phyloP scores from a whole-genome alignment of 1,284 basidiomycete genomes.

The Rhodotorula sp. region DNA sequence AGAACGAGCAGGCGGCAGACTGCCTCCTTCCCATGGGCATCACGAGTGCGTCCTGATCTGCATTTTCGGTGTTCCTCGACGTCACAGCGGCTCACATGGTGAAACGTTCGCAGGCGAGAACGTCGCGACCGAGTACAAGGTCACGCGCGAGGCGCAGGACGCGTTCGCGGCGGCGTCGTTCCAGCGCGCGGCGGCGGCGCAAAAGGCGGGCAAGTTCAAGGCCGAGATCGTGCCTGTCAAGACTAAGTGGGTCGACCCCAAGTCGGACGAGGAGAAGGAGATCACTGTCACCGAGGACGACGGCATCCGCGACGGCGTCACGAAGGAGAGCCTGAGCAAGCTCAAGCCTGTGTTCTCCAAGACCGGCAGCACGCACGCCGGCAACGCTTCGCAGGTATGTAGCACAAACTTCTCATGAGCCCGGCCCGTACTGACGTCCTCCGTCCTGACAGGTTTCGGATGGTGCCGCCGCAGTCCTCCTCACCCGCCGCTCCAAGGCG shows the following conservation, averaged over 20 bases:
- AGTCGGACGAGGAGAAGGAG: slow-evolving; percentile 76
- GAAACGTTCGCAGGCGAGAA: slow-evolving; percentile 79
- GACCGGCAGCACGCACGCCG: slow-evolving; percentile 87
- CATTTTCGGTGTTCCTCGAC: neutral
- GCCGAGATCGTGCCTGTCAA: slow-evolving; percentile 79
- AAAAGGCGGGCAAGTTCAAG: slow-evolving; percentile 86
- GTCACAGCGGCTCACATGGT: neutral
- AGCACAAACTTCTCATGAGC: too few relatives aligned
- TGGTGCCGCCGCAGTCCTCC: slow-evolving; percentile 90
- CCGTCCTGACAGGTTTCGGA: slow-evolving; percentile 68
- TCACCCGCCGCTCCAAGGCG: slow-evolving; percentile 81
- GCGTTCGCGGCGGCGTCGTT: slow-evolving; percentile 80
- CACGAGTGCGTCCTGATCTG: slow-evolving; percentile 19
- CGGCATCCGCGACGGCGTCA: slow-evolving; percentile 86
- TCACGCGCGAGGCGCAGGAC: slow-evolving; percentile 77
- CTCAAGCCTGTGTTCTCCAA: slow-evolving; percentile 91
- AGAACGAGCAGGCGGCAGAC: slow-evolving; percentile 79
- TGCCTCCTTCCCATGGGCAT: slow-evolving; percentile 71
- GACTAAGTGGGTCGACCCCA: slow-evolving; percentile 74
- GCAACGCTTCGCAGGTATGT: slow-evolving; percentile 45
- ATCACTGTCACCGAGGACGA: slow-evolving; percentile 85
- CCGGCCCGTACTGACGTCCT: slow-evolving; percentile 20
- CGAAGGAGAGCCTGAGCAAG: slow-evolving; percentile 78
- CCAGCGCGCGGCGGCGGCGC: slow-evolving; percentile 80
- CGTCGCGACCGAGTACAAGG: slow-evolving; percentile 74